Percentiles rank a stretch among this genome's conserved stretches.
Conservation (phyloP, 257 asterid genomes). For the Solanum raphanifolium region DNA sequence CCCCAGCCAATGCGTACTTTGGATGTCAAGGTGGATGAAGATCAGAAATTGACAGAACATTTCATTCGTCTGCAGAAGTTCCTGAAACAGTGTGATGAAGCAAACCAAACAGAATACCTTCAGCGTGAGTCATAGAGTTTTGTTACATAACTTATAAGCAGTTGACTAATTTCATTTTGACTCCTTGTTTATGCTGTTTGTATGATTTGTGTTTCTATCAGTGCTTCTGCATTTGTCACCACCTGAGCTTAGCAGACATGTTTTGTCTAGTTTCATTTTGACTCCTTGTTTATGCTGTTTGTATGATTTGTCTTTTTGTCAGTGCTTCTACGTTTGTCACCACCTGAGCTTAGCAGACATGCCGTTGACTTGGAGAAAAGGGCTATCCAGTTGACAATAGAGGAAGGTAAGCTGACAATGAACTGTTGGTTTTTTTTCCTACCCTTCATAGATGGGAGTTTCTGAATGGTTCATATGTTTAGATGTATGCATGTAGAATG, state of each 20-base stretch:
- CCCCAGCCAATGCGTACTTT: slow-evolving; percentile 29
- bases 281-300: background rate
- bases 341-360: slow-evolving; percentile 66
- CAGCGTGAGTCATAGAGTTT: slow-evolving; percentile 48
- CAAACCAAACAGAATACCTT: slow-evolving; percentile 38
- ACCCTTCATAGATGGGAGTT: background rate
- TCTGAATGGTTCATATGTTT: background rate
- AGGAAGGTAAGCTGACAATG: slow-evolving; percentile 47
- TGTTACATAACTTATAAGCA: background rate
- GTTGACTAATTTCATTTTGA: background rate
- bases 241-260: slow-evolving; percentile 56
- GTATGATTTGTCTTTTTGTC: slow-evolving; percentile 21
- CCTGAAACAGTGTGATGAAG: slow-evolving; percentile 70
- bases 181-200: background rate
- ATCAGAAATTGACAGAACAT: slow-evolving; percentile 49
- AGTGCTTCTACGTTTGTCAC: slow-evolving; percentile 58
- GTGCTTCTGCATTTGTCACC: slow-evolving; percentile 57
- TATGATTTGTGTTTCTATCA: slow-evolving; percentile 25
- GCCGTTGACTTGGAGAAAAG: slow-evolving; percentile 75
- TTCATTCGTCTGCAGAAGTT: slow-evolving; percentile 55
- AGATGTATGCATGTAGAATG: background rate
- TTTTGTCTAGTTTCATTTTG: background rate
- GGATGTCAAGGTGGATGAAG: slow-evolving; percentile 40
- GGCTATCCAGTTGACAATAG: slow-evolving; percentile 51
- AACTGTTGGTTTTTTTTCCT: background rate